phyloP scores from a whole-genome alignment of 1,284 basidiomycete genomes.

The Leccinum insigne region DNA sequence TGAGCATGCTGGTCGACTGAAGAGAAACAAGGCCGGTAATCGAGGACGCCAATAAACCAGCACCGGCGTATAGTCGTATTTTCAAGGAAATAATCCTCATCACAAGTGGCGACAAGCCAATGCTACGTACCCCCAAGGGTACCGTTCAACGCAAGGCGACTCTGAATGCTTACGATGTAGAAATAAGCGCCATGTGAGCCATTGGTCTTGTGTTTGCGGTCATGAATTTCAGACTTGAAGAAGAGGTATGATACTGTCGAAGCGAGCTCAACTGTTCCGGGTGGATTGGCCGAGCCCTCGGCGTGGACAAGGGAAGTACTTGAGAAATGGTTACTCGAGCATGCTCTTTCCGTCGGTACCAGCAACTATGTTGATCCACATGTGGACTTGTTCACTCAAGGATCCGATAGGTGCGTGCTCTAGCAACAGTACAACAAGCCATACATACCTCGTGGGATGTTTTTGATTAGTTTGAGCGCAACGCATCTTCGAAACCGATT shows the following conservation, averaged over 20 bases:
- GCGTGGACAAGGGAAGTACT: background rate
- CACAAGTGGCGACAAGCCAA: background rate
- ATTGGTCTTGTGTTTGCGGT: background rate
- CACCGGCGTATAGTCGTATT: background rate
- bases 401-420: slow-evolving; percentile 5
- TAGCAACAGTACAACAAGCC: background rate
- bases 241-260: background rate
- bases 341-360: background rate
- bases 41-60: background rate
- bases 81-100: background rate
- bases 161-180: background rate
- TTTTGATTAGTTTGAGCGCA: slow-evolving; percentile 23
- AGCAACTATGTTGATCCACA: background rate
- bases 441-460: background rate
- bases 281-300: background rate
- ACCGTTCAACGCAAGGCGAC: background rate
- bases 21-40: background rate
- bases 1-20: background rate
- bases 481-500: background rate
- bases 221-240: background rate
- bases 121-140: background rate
- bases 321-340: background rate
- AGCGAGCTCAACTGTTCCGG: background rate
- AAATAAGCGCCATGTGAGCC: background rate
- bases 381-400: background rate